A percentile compares a stretch with the other conserved stretches of the same genome.
Conservation (phyloP, 306 rosid species). For the Lathyrus aphaca region DNA sequence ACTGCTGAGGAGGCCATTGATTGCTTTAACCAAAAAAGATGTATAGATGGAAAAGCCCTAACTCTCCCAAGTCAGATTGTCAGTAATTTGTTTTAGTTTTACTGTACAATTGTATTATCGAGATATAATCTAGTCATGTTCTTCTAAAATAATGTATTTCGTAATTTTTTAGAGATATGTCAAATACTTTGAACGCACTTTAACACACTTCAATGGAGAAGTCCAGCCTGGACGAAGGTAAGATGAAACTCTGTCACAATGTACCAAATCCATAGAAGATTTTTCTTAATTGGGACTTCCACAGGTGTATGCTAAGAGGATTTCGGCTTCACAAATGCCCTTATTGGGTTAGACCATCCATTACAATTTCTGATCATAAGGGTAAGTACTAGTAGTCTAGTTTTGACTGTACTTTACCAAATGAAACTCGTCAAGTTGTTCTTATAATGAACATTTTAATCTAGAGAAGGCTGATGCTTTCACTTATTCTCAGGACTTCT, state of each 20-base stretch:
- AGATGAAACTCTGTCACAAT: slow-evolving; percentile 32
- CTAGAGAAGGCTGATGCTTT: slow-evolving; percentile 33
- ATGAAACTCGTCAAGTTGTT: slow-evolving; percentile 35
- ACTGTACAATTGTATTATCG: background rate
- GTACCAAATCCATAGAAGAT: slow-evolving; percentile 26
- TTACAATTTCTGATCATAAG: slow-evolving; percentile 79
- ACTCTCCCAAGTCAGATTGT: slow-evolving; percentile 96
- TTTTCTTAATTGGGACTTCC: slow-evolving; percentile 42
- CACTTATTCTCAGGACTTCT: slow-evolving; percentile 66
- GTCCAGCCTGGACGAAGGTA: slow-evolving; percentile 83
- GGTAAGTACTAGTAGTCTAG: slow-evolving; percentile 51
- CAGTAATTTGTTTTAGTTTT: slow-evolving; percentile 45
- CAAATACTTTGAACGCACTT: slow-evolving; percentile 74
- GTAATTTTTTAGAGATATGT: slow-evolving; percentile 73
- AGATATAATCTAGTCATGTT: slow-evolving; percentile 31
- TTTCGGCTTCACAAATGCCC: slow-evolving; percentile 94
- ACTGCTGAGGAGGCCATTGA: slow-evolving; percentile 81
- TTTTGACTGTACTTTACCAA: slow-evolving; percentile 25
- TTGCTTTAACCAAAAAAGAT: slow-evolving; percentile 87
- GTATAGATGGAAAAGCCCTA: slow-evolving; percentile 88
- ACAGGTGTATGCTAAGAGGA: slow-evolving; percentile 96
- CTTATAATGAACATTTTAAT: slow-evolving; percentile 22
- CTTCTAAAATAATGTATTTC: slow-evolving; percentile 42
- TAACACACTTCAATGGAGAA: slow-evolving; percentile 68
- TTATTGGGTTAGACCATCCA: slow-evolving; percentile 83